Base-by-base conservation (phyloP, 352 stramenopile species). In the Phytophthora uliginosa region DNA sequence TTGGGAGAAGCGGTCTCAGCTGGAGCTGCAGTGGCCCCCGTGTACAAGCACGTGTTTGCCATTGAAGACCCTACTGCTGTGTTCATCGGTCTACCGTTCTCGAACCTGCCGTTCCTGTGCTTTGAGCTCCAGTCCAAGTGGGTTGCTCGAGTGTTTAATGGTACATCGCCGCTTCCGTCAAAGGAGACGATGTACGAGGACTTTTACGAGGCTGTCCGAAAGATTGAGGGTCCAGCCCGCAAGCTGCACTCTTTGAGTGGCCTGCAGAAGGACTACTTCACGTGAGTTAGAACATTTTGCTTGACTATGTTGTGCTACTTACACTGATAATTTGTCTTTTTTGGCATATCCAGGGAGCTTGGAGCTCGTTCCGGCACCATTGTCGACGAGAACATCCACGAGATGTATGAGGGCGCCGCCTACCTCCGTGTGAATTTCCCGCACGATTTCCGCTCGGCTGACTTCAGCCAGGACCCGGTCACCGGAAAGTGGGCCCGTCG, bases 111-210 rank as follows among this genome's bases (percentile, higher is more conserved):
- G 45, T 94, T 94, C 63, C 58, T 85, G 10, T 92, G 77, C 50
- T 92, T 94, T 63, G 86, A 94, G 65, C 62, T 92, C 20, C 86
- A 94, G 59, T 75, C 76, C 48, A 88, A 86, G 59, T 94, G 84
- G 86, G 69, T 82, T 7, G 77, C 82, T 3, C 65, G 59, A 8
- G 84, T 94, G 28, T 92, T 90, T 66, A 40, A 68, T 20, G 80
- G 79, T 0, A 62, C 52, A 0, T 48, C 56, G 7, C 0, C 45
- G n/a, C 73, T 94, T n/a, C 81, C 86, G 12, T 79, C 83, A 3
- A 87, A 86, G 63, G 65, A 89, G 55, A 64, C 73, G 15, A 92
- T 94, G 86, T 89, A 89, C 60, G 72, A 76, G 4, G 71, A 85
- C 31, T 87, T 91, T 31, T 78, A 82, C 13, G 65, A 77, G 0